A percentile compares a stretch with the other conserved stretches of the same genome.
Evolutionary conservation across 169 alveolate species (phyloP).

Genomic region (Plasmodium chabaudi): DNA sequence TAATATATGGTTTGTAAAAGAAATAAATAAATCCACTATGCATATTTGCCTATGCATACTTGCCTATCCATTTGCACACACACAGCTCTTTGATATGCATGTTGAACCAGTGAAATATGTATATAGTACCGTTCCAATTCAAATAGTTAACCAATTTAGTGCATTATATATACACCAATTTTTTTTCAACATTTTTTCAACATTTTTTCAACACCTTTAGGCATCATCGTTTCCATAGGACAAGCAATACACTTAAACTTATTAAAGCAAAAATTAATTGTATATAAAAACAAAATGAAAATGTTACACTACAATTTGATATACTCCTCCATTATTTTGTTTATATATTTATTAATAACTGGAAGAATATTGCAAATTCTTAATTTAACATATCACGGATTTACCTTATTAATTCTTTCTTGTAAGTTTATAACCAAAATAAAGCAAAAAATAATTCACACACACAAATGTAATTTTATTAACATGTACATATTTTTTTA

Average conservation of each 20-base stretch:
- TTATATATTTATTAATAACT: slow-evolving; percentile 34
- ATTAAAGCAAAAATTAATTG: slow-evolving; percentile 27
- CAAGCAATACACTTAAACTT: slow-evolving; percentile 58
- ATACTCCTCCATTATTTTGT: slow-evolving; percentile 34
- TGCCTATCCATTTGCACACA: too few species aligned
- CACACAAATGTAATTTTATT: neutral
- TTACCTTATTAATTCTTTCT: slow-evolving; percentile 10
- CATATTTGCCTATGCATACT: too few species aligned
- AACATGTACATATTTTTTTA: neutral
- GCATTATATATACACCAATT: neutral
- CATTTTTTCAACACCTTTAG: slow-evolving; percentile 9
- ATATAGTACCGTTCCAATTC: too few species aligned
- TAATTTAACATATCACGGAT: neutral
- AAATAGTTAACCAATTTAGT: too few species aligned
- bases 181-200: neutral
- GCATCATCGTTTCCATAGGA: slow-evolving; percentile 41
- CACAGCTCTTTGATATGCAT: too few species aligned
- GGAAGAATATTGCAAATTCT: slow-evolving; percentile 14
- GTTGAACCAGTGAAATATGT: too few species aligned
- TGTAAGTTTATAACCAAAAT: slow-evolving; percentile 8
- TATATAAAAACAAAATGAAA: slow-evolving; percentile 30
- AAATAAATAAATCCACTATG: too few species aligned
- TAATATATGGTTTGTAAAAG: slow-evolving; percentile 18
- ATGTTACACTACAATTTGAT: slow-evolving; percentile 31
- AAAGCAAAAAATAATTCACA: neutral